Evolutionary conservation across 768 basidiomycete species (phyloP).

Genomic region (Vararia minispora): DNA sequence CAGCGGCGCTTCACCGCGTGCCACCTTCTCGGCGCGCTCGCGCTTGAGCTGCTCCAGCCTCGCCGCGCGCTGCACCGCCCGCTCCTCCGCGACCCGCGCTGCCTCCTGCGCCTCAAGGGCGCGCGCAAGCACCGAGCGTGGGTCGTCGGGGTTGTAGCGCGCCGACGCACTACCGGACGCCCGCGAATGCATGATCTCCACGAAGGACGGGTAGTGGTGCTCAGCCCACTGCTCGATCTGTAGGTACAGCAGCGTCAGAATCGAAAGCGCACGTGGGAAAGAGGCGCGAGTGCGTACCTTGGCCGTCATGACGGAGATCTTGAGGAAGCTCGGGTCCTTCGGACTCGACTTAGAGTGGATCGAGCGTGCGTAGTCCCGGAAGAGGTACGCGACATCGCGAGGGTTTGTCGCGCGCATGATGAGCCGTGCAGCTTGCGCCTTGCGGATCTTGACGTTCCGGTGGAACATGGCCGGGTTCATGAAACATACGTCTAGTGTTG

Average conservation of each 20-base stretch:
- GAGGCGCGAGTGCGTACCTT: slow-evolving; percentile 39
- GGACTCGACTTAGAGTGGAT: slow-evolving; percentile 77
- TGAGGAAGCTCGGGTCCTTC: slow-evolving; percentile 80
- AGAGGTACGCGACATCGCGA: slow-evolving; percentile 81
- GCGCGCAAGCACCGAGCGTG: slow-evolving; percentile 41
- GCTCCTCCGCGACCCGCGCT: slow-evolving; percentile 28
- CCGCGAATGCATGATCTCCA: slow-evolving; percentile 26
- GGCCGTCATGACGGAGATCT: slow-evolving; percentile 72
- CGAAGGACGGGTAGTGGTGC: slow-evolving; percentile 88
- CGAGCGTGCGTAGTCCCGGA: slow-evolving; percentile 67
- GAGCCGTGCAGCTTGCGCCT: slow-evolving; percentile 85
- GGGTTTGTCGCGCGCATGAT: slow-evolving; percentile 92
- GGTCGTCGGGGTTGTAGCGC: slow-evolving; percentile 38
- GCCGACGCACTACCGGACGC: slow-evolving; percentile 1
- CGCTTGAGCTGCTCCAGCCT: slow-evolving; percentile 22
- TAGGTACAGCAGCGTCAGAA: slow-evolving; percentile 9
- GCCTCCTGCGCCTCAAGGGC: slow-evolving; percentile 29
- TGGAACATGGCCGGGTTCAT: slow-evolving; percentile 86
- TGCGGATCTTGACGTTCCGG: slow-evolving; percentile 89
- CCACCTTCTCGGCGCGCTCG: slow-evolving; percentile 4
- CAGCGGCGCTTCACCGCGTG: slow-evolving; percentile 5
- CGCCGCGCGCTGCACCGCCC: slow-evolving; percentile 22
- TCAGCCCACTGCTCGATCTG: slow-evolving; percentile 94
- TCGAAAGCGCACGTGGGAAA: slow-evolving; percentile 1
- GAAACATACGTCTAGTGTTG: slow-evolving; percentile 85